phyloP scores from a whole-genome alignment of 148 eudicot genomes.

The Polygonum maritimum region DNA sequence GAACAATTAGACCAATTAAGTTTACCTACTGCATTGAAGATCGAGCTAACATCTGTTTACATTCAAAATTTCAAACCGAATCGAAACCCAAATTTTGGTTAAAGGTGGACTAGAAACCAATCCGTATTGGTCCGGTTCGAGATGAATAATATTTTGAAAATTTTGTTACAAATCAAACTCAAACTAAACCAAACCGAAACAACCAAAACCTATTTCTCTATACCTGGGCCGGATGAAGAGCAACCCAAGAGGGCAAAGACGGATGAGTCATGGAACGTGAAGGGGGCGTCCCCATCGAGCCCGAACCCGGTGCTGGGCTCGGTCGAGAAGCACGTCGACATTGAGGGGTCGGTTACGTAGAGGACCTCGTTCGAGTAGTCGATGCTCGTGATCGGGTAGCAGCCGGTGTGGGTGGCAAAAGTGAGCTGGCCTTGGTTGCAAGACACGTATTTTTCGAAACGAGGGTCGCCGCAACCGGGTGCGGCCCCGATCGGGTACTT shows the following conservation, averaged over 20 bases:
- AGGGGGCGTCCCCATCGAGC: slow-evolving; percentile 86
- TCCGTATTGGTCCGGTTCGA: too few species aligned
- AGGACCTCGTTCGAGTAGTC: slow-evolving; percentile 52
- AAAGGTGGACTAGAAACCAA: too few species aligned
- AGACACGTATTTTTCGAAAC: slow-evolving; percentile 44
- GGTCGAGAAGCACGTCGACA: slow-evolving; percentile 70
- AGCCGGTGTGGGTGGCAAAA: slow-evolving; percentile 58
- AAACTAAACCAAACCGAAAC: too few species aligned
- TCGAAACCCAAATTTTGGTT: too few species aligned
- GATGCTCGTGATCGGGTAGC: slow-evolving; percentile 59
- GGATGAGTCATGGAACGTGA: slow-evolving; percentile 47
- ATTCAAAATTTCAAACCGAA: too few species aligned
- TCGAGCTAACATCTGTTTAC: too few species aligned
- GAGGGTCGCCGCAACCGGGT: slow-evolving; percentile 74
- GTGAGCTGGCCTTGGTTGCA: slow-evolving; percentile 51
- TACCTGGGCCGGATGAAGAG: slow-evolving; percentile 41
- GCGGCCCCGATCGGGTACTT: slow-evolving; percentile 77
- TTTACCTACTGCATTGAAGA: too few species aligned
- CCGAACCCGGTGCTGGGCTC: slow-evolving; percentile 72
- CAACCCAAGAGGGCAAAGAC: slow-evolving; percentile 76
- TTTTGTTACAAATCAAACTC: too few species aligned
- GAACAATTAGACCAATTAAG: too few species aligned
- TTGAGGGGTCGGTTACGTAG: slow-evolving; percentile 62
- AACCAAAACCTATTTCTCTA: too few species aligned
- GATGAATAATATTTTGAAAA: too few species aligned